Evolutionary conservation across 805 yeast species (phyloP).

Genomic region (Clavispora phyllophila): DNA sequence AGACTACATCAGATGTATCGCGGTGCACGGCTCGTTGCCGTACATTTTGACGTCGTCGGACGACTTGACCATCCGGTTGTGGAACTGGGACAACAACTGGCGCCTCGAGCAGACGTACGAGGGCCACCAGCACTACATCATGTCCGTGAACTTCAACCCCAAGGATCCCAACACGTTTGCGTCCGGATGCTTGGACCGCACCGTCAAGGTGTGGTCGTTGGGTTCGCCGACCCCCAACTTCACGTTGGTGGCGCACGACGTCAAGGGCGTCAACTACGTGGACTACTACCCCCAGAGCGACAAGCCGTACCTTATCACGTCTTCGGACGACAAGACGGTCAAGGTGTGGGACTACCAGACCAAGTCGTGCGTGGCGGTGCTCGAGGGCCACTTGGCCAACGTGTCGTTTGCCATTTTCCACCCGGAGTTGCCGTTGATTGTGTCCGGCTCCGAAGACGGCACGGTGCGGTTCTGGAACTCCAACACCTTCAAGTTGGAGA

Average conservation of each 20-base stretch:
- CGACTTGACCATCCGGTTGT: conserved; percentile 84
- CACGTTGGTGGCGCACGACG: conserved; percentile 85
- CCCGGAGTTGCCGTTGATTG: conserved; percentile 91
- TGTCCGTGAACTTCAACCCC: conserved; percentile 93
- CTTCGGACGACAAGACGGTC: conserved; percentile 86
- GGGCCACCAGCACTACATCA: conserved; percentile 94
- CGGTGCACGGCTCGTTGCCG: conserved; percentile 92
- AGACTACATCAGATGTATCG: conserved; percentile 88
- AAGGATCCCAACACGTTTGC: conserved; percentile 98
- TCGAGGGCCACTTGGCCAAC: conserved; percentile 90
- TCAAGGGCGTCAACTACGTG: conserved; percentile 91
- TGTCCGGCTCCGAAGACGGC: conserved; percentile 96
- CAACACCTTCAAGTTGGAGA: conserved; percentile 88
- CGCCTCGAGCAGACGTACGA: conserved; percentile 82
- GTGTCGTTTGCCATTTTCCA: conserved; percentile 97
- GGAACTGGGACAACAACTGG: conserved; percentile 99
- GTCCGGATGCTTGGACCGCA: conserved; percentile 91
- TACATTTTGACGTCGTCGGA: conserved; percentile 85
- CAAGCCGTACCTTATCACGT: conserved; percentile 89
- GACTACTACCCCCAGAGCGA: conserved; percentile 97
- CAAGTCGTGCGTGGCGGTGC: conserved; percentile 87
- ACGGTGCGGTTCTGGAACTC: conserved; percentile 94
- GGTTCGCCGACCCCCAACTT: conserved; percentile 86
- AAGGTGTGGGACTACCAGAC: conserved; percentile 97
- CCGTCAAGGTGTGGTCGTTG: conserved; percentile 94